phyloP scores from a whole-genome alignment of 192 early-diverging fungal species.

The Podochytrium sp. region DNA sequence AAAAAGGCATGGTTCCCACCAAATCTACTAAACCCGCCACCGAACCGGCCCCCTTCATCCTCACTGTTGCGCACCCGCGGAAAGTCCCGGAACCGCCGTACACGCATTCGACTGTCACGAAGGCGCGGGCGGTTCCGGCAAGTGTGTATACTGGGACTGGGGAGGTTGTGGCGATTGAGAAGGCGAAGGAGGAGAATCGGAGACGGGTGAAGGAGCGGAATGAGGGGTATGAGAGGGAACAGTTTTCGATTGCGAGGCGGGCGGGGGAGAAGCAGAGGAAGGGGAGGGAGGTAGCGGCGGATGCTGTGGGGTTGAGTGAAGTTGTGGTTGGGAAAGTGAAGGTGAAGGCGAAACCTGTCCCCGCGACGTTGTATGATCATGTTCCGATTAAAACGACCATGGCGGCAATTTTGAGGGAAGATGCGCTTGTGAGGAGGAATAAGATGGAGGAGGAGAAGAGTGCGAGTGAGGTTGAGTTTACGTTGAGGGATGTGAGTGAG shows the following conservation, averaged over 20 bases:
- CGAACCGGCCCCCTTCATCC: slow-evolving; percentile 47
- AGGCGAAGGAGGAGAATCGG: slow-evolving; percentile 44
- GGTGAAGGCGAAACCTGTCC: slow-evolving; percentile 31
- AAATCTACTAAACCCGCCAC: slow-evolving; percentile 39
- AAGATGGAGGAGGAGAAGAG: slow-evolving; percentile 35
- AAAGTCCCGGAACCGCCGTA: slow-evolving; percentile 38
- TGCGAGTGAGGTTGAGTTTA: slow-evolving; percentile 42
- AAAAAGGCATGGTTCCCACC: slow-evolving; percentile 43
- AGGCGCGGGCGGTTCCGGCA: slow-evolving; percentile 47
- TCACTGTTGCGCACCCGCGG: slow-evolving; percentile 47
- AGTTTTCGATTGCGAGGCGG: slow-evolving; percentile 11
- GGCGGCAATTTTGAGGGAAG: slow-evolving; percentile 56
- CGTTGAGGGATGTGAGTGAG: slow-evolving; percentile 43
- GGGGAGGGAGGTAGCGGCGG: too few species aligned
- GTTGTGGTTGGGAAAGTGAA: background rate
- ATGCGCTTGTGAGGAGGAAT: slow-evolving; percentile 45
- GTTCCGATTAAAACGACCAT: slow-evolving; percentile 54
- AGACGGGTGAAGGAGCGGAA: background rate
- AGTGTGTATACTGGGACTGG: slow-evolving; percentile 39
- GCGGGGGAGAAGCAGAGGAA: slow-evolving; percentile 1
- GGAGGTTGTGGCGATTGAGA: slow-evolving; percentile 46
- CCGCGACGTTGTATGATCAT: slow-evolving; percentile 19
- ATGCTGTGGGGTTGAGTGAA: too few species aligned
- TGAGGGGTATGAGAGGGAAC: background rate
- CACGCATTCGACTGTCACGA: slow-evolving; percentile 35